These are phyloP conservation scores for Sequoia sempervirens DNA, from an alignment of 75 land plant genomes.

Conservation along the genomic window DNA sequence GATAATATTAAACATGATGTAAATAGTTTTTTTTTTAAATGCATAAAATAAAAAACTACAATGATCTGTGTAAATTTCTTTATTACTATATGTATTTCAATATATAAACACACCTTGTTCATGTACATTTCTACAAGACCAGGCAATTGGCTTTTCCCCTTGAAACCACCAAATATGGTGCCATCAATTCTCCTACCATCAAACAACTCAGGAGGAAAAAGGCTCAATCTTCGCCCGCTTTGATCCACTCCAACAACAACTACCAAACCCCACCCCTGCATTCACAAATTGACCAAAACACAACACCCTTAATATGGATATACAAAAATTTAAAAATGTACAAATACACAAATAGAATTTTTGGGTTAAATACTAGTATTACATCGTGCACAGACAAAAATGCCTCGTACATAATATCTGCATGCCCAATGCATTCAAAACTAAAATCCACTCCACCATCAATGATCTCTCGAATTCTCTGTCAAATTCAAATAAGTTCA, in stretches of 20 bases:
- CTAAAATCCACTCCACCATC: slow-evolving; percentile 87
- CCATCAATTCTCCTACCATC: slow-evolving; percentile 65
- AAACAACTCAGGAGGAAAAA: slow-evolving; percentile 55
- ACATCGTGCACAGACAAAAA: slow-evolving; percentile 73
- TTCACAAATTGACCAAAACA: not conserved
- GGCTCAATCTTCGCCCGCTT: slow-evolving; percentile 42
- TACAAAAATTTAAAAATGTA: no score
- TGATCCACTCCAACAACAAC: slow-evolving; percentile 71
- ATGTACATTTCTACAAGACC: slow-evolving; percentile 58
- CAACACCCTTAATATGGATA: no score
- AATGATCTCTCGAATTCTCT: slow-evolving; percentile 67
- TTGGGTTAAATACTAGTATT: not conserved
- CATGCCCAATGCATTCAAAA: slow-evolving; percentile 91
- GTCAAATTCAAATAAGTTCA: not conserved
- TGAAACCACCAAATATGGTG: slow-evolving; percentile 73
- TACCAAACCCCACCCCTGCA: slow-evolving; percentile 88
- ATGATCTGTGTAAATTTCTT: no score
- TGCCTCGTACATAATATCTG: slow-evolving; percentile 61
- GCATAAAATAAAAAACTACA: no score
- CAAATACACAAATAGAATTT: not conserved
- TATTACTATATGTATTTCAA: no score
- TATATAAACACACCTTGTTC: not conserved
- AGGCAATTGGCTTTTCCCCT: slow-evolving; percentile 67
- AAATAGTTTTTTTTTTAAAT: no score
- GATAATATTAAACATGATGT: no score